Evolutionary conservation across 768 basidiomycete genomes (phyloP).

Genomic region (Fistulinella prunicolor): DNA sequence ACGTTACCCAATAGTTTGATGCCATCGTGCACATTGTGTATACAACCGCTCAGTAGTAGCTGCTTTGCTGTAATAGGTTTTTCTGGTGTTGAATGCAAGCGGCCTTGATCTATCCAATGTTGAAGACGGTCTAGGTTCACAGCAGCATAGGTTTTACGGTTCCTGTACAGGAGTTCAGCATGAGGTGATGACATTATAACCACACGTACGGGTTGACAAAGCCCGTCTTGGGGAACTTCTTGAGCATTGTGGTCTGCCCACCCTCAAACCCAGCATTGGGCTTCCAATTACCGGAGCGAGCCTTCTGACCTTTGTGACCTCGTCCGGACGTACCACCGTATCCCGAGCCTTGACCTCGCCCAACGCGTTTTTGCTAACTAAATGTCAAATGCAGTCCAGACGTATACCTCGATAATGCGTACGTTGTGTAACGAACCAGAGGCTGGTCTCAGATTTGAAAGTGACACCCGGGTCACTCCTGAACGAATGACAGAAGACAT

Average conservation of each 20-base stretch:
- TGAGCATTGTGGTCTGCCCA: slow-evolving; percentile 92
- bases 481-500: slow-evolving; percentile 40
- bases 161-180: slow-evolving; percentile 44
- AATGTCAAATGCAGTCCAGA: slow-evolving; percentile 6
- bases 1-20: slow-evolving; percentile 89
- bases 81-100: slow-evolving; percentile 71
- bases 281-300: slow-evolving; percentile 85
- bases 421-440: slow-evolving; percentile 68
- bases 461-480: slow-evolving; percentile 42
- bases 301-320: slow-evolving; percentile 95
- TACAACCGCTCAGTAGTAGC: slow-evolving; percentile 78
- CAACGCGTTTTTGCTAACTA: slow-evolving; percentile 86
- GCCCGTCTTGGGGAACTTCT: slow-evolving; percentile 89
- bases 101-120: slow-evolving; percentile 84
- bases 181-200: not conserved
- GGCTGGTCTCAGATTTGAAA: slow-evolving; percentile 75
- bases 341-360: slow-evolving; percentile 89
- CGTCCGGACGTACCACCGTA: slow-evolving; percentile 90
- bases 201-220: slow-evolving; percentile 84
- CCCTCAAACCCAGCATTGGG: slow-evolving; percentile 87
- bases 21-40: slow-evolving; percentile 87
- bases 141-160: slow-evolving; percentile 71
- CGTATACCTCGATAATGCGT: slow-evolving; percentile 11
- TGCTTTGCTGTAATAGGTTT: slow-evolving; percentile 87
- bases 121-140: slow-evolving; percentile 88